Percentiles rank a stretch among this genome's conserved stretches.
Conservation (phyloP, 2,329 filamentous ascomycete species). For the Aspergillus sp. region DNA sequence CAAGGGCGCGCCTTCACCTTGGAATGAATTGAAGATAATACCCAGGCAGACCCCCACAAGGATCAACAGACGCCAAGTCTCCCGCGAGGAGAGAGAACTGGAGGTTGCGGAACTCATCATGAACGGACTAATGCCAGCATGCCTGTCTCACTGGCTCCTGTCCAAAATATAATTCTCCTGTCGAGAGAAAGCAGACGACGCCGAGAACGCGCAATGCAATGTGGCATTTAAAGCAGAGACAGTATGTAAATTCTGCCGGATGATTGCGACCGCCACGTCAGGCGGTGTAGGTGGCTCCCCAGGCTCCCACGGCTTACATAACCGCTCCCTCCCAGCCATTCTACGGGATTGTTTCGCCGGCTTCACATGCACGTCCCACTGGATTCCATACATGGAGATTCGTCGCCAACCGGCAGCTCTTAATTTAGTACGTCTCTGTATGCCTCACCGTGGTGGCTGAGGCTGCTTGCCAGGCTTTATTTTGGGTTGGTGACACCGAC, state of each 20-base stretch:
- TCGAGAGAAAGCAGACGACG: background rate
- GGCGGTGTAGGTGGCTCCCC: conserved; percentile 15
- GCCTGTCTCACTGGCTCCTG: background rate
- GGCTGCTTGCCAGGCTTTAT: conserved; percentile 5
- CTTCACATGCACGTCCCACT: conserved; percentile 15
- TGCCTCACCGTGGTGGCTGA: conserved; percentile 9
- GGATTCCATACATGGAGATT: conserved; percentile 8
- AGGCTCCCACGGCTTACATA: background rate
- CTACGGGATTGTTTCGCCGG: background rate
- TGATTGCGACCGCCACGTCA: conserved; percentile 24
- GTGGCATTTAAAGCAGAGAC: conserved; percentile 28
- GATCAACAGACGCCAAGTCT: conserved; percentile 59
- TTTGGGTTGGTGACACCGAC: conserved; percentile 14
- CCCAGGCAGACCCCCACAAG: conserved; percentile 69
- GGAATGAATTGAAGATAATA: conserved; percentile 75
- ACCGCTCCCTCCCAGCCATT: background rate
- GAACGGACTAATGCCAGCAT: conserved; percentile 8
- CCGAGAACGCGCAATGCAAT: conserved; percentile 23
- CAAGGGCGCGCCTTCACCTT: conserved; percentile 82
- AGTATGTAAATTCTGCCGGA: conserved; percentile 21
- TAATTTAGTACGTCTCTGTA: conserved; percentile 7
- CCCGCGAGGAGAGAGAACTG: conserved; percentile 49
- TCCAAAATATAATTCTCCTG: background rate
- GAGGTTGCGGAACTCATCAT: conserved; percentile 32
- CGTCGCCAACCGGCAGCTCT: background rate